These are phyloP conservation scores for Aspergillus baeticus DNA, from an alignment of 495 filamentous ascomycete species.

Conservation along the genomic window DNA sequence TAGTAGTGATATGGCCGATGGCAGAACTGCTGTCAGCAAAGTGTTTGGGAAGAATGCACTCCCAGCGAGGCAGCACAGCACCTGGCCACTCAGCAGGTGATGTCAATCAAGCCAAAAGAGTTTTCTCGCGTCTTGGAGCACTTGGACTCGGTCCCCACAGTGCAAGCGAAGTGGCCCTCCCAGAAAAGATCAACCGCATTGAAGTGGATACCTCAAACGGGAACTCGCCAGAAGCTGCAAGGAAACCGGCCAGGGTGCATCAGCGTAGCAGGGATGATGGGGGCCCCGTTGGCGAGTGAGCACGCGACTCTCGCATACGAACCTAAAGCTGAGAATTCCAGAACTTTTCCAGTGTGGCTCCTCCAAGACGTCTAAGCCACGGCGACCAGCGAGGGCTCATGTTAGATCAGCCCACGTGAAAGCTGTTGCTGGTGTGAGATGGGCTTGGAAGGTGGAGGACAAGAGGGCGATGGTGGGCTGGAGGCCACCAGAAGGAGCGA, in stretches of 20 bases:
- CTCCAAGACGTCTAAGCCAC: neutral
- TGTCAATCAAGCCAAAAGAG: too few species aligned
- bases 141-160: too few species aligned
- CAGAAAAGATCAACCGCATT: neutral
- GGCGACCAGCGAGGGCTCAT: neutral
- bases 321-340: neutral
- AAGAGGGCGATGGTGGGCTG: neutral
- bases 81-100: too few species aligned
- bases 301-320: neutral
- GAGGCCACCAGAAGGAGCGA: neutral
- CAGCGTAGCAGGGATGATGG: neutral
- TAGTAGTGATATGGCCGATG: too few species aligned
- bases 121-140: too few species aligned
- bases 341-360: neutral
- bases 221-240: slow-evolving; percentile 4
- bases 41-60: too few species aligned
- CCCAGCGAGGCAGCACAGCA: too few species aligned
- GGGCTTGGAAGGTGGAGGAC: neutral
- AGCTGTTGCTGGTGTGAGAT: neutral
- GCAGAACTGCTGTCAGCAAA: too few species aligned
- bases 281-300: neutral
- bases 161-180: too few species aligned
- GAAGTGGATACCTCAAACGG: neutral
- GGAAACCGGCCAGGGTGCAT: neutral
- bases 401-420: neutral